Percentiles rank a stretch among this genome's conserved stretches.
These are phyloP conservation scores for Withania somnifera DNA, from an alignment of 305 asterid species.

Conservation along the genomic window DNA sequence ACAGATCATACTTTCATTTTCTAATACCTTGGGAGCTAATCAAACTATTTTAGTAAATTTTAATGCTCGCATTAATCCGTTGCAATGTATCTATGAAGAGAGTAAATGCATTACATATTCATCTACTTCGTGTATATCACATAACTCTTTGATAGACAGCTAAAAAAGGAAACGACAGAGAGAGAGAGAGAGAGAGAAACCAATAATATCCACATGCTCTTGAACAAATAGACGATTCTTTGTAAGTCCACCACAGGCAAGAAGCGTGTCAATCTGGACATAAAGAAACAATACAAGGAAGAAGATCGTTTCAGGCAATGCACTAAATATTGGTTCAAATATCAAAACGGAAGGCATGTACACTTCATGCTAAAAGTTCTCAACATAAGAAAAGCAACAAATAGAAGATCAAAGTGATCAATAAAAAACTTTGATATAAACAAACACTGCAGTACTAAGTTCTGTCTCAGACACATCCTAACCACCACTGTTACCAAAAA, in stretches of 20 bases:
- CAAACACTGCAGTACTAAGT: not conserved
- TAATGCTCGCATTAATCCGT: not conserved
- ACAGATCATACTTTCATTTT: not conserved
- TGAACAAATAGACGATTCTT: conserved; percentile 75
- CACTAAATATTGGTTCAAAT: not conserved
- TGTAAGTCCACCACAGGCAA: conserved; percentile 90
- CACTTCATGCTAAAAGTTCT: not conserved
- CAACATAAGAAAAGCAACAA: not conserved
- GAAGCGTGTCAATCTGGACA: conserved; percentile 75
- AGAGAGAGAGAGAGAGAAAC: conserved; percentile 37
- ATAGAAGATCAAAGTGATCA: not conserved
- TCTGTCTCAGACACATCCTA: not conserved
- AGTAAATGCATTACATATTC: not conserved
- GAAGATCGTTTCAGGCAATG: not conserved
- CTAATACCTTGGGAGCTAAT: not conserved
- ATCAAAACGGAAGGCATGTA: not conserved
- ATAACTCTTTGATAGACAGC: not conserved
- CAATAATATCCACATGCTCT: conserved; percentile 88
- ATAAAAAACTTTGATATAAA: not conserved
- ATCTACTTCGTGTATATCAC: not conserved
- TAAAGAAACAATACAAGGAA: conserved; percentile 4
- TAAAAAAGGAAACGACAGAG: conserved; percentile 8
- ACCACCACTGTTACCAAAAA: not conserved
- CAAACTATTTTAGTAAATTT: not conserved
- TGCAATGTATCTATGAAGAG: no score